Base-by-base conservation (phyloP, 345 rosid species). In the Populus tremula region DNA sequence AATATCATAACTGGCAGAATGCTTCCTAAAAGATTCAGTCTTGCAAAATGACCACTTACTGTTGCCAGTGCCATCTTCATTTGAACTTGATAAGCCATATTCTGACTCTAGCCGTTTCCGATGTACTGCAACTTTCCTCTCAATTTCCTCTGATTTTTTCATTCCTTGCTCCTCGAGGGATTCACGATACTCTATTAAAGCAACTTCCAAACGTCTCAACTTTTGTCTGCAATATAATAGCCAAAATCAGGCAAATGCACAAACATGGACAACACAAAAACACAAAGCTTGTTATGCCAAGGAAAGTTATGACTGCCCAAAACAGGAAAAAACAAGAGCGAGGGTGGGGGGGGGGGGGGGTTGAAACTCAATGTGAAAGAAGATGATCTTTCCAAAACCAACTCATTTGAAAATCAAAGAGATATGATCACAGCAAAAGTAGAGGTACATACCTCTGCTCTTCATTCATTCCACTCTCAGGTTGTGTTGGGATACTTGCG, bases 141-240 rank as follows among this genome's bases (percentile, higher is more conserved):
- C 99, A 36, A 94, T 91, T 87, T 96, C 99, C 78, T 90, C 98
- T 6, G 86, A 70, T 79, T 72, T 91, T 85, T 88, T 92, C 54
- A 87, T 84, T 75, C 97, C 99, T 53, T 87, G 90, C 74, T 96
- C 99, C 84, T 96, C 98, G 1, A 96, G 92, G 75, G 93, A 87
- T 88, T 96, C 99, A 45, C 98, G 95, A 78, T 93, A 96, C 78
- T 93, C 99, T 75, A 96, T 96, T 87, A 93, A 82, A 82, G 93
- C 92, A 79, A 90, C 99, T 85, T 96, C 99, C 67, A 96, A 80
- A 43, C 94, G 90, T 86, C 98, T 91, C 85, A 88, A 79, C 87
- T 92, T 96, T 80, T 92, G 93, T 72, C 99, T 96, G 92, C 79
- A 76, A 68, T 66, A 77, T 69, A 73, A 82, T 39, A 33, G 66